Evolutionary conservation across 2,329 filamentous ascomycete genomes (phyloP), one percentile per base, ranked within the genome.

Genomic region (Cercospora sojina): DNA sequence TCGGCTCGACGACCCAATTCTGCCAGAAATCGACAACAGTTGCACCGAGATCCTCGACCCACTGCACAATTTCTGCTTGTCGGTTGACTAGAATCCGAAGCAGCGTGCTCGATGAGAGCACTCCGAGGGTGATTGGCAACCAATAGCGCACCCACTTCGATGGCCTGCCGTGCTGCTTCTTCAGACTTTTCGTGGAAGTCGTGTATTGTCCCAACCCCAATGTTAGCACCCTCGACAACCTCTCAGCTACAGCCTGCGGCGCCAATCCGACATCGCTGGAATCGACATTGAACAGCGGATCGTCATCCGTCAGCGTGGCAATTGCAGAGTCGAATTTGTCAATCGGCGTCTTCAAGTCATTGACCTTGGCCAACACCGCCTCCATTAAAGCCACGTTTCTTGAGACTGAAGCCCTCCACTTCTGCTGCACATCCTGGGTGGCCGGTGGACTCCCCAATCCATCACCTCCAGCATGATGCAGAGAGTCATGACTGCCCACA

Each of bases 1-100:
- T 84, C 0, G 95, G 95, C 70, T 96, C 90, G 10, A 99, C 82
- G 3, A 99, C 90, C 95, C 95, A 99, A 77, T 99, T 99, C 67
- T 89, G 84, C 91, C 93, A 97, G 77, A 99, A 99, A 78, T 96
- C 94, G 62, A 91, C 85, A 0, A 89, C 81, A 0, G 95, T 99
- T 1, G 83, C 82, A 7, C 92, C 94, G 27, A 97, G 80, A 70
- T 95, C 91, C 38, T 85, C 83, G 53, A 96, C 83, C 93, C 93
- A 97, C 56, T 87, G 84, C 27, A 91, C 71, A 20, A 99, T 90
- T 71, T 94, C 91, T 20, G 90, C 90, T 73, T 87, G 88, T 60
- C 89, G 86, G 75, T 90, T 91, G 67, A 91, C 83, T 31, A 96
- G 79, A 41, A 98, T 86, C 23, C 89, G 89, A 16, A 98, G 82